Evolutionary conservation across 768 basidiomycete species (phyloP), one percentile per base, ranked within the genome.

Genomic region (Lentinula sp.): DNA sequence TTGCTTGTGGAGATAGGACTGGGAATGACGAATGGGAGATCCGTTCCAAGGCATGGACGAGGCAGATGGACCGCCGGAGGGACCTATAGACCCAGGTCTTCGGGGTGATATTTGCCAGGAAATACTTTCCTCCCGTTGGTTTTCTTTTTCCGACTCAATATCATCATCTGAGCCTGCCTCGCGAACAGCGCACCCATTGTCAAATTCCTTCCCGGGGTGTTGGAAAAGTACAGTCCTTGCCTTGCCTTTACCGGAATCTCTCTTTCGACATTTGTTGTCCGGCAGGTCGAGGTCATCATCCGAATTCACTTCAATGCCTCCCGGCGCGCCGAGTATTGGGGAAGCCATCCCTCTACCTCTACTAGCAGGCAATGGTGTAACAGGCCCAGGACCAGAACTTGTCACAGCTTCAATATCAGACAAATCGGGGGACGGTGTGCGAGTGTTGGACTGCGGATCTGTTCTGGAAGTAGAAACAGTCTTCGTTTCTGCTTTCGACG

Each of bases 101-200:
- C 79, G 78, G 10, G 86, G 85, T 1, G 86, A 86, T 49, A 87
- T 72, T 67, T 86, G 84, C 72, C 86, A 72, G 33, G 77, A 78
- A 58, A 80, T 72, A 53, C 78, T 77, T 20, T 76, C 73, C 49
- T 76, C 71, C 20, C 41, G 55, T 42, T 45, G 5, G 28, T 56
- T 61, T 71, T 76, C 51, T 59, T 62, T 59, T 70, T 65, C 23
- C 55, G 45, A 52, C 39, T 61, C 64, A 13, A 61, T 64, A 2
- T 67, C 63, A 15, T 61, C 67, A 56, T 59, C 60, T 39, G 51
- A 53, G 33, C 18, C 15, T 61, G 51, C 60, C 33, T 64, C 66
- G 3, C 74, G 69, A 13, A 67, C 71, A 7, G 71, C 69, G 42
- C 36, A 50, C 48, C 63, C 66, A 6, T 65, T 67, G 13, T 62